Conservation (phyloP, 2,329 filamentous ascomycete genomes). For the Fusarium verticillioides region DNA sequence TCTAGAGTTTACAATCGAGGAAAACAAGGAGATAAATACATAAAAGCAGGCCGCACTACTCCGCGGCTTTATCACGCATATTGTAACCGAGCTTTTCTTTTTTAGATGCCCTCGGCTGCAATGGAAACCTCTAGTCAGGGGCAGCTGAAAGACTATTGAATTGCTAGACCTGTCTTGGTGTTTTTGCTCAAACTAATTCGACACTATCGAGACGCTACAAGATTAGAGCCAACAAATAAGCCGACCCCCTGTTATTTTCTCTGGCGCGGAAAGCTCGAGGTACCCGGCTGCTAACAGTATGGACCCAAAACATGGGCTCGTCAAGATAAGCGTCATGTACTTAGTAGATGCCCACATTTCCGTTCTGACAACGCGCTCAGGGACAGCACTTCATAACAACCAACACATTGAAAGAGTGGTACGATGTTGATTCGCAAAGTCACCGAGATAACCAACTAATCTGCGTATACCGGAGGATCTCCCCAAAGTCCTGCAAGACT, state of each 20-base stretch:
- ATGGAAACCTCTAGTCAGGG: not conserved
- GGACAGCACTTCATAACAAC: not conserved
- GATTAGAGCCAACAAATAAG: not conserved
- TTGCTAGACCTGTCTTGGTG: not conserved
- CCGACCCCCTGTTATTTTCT: not conserved
- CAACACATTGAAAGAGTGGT: not conserved
- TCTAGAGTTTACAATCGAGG: not conserved
- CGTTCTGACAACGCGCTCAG: not conserved
- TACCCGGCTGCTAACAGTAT: not conserved
- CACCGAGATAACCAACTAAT: accelerated
- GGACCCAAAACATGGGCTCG: accelerated
- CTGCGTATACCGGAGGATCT: not conserved
- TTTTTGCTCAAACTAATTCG: not conserved
- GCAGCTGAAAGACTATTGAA: not conserved
- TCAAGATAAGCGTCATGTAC: not conserved
- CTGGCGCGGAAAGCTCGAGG: not conserved
- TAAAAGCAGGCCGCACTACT: not conserved
- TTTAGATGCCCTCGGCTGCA: not conserved
- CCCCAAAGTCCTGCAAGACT: accelerated
- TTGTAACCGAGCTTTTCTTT: not conserved
- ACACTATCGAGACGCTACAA: not conserved
- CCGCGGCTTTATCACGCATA: not conserved
- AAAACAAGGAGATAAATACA: not conserved
- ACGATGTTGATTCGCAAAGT: not conserved
- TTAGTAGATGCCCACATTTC: not conserved